A percentile compares a stretch with the other conserved stretches of the same genome.
These are phyloP conservation scores for Corylus avellana DNA, from an alignment of 306 rosid genomes.

Conservation along the genomic window DNA sequence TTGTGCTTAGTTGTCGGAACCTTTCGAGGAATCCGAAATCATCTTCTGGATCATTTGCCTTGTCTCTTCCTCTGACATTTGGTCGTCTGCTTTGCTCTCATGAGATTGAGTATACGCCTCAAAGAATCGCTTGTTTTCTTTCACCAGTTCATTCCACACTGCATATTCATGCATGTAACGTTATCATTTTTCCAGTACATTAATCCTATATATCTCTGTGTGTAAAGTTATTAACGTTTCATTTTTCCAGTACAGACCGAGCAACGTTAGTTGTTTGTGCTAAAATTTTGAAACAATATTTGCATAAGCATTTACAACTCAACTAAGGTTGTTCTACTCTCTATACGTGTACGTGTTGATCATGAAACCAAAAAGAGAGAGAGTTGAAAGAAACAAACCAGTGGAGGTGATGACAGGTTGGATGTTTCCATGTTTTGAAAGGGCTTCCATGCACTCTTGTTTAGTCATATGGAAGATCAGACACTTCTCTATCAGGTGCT, in stretches of 20 bases:
- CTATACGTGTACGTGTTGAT: too few species aligned
- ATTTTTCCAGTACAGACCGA: neutral
- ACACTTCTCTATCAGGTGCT: constrained; percentile 93
- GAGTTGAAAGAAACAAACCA: too few species aligned
- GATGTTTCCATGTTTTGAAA: too few species aligned
- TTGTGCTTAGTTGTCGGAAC: constrained; percentile 20
- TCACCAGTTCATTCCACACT: constrained; percentile 95
- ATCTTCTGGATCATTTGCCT: constrained; percentile 70
- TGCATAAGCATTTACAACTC: too few species aligned
- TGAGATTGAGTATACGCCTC: constrained; percentile 62
- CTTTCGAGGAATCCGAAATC: constrained; percentile 68
- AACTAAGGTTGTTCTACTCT: too few species aligned
- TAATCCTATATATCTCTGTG: neutral
- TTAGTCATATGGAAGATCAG: constrained; percentile 71
- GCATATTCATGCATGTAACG: constrained; percentile 20
- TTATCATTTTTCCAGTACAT: neutral
- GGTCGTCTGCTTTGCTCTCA: constrained; percentile 49
- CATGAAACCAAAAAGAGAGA: too few species aligned
- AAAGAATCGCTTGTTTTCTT: constrained; percentile 85
- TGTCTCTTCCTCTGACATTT: constrained; percentile 89
- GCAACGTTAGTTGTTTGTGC: neutral
- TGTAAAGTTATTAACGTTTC: too few species aligned
- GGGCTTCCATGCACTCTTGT: too few species aligned
- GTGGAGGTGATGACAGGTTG: too few species aligned
- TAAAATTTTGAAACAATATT: too few species aligned